Conservation (phyloP, 306 rosid species). For the Vachellia collinsii region DNA sequence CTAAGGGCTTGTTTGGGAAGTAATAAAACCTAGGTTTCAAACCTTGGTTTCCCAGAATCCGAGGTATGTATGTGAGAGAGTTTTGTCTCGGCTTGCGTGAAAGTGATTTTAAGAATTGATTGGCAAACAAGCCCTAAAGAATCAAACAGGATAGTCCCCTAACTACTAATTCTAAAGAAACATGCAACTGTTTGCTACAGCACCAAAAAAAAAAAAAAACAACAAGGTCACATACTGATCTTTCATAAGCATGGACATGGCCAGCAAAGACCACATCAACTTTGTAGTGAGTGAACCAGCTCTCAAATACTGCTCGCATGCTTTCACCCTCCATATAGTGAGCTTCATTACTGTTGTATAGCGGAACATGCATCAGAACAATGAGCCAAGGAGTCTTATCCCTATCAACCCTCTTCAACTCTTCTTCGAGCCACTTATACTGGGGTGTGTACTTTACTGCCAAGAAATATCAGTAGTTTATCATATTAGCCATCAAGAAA, state of each 20-base stretch:
- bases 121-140: no score
- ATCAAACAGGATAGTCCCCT: conserved; percentile 13
- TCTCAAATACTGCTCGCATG: conserved; percentile 80
- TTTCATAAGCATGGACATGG: conserved; percentile 98
- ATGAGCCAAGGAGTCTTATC: conserved; percentile 96
- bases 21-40: no score
- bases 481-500: conserved; percentile 6
- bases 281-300: conserved; percentile 78
- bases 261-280: conserved; percentile 94
- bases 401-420: conserved; percentile 76
- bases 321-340: conserved; percentile 98
- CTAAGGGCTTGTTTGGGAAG: no score
- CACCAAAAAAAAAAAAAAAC: conserved; percentile 14
- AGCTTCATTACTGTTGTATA: conserved; percentile 80
- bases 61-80: no score
- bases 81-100: no score
- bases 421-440: conserved; percentile 70
- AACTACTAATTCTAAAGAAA: conserved; percentile 17
- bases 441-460: conserved; percentile 97
- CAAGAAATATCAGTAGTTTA: conserved; percentile 25
- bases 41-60: no score
- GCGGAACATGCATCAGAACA: conserved; percentile 87
- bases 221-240: conserved; percentile 72
- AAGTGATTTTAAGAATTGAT: no score
- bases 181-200: conserved; percentile 28